phyloP scores from a whole-genome alignment of 305 asterid species.

The Withania somnifera region DNA sequence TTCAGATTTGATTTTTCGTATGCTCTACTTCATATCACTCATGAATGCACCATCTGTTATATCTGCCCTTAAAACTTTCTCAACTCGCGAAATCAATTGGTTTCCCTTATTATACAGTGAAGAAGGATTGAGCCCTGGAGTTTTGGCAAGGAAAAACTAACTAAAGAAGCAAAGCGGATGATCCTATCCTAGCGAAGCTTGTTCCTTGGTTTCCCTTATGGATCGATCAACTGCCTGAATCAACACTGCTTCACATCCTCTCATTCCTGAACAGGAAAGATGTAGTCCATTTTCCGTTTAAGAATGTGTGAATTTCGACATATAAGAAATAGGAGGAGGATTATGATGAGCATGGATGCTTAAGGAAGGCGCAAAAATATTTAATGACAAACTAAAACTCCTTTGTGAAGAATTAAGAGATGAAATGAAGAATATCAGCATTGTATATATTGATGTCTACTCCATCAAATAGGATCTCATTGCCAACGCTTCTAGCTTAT shows the following conservation, averaged over 20 bases:
- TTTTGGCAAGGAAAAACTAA: neutral
- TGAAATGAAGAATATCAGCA: neutral
- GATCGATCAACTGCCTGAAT: conserved; percentile 3
- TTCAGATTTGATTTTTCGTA: neutral
- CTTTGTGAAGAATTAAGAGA: neutral
- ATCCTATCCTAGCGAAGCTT: no score
- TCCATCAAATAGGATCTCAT: conserved; percentile 10
- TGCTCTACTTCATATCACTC: neutral
- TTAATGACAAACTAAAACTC: neutral
- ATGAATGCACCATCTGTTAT: no score
- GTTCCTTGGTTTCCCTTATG: neutral
- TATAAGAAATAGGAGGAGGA: neutral
- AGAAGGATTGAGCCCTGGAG: neutral
- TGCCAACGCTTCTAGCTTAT: neutral
- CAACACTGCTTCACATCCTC: neutral
- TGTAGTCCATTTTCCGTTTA: no score
- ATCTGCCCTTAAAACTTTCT: neutral
- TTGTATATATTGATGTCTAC: conserved; percentile 8
- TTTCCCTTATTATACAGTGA: neutral
- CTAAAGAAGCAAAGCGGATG: no score
- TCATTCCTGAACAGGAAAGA: conserved; percentile 1
- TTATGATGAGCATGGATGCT: conserved; percentile 6
- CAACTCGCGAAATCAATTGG: no score
- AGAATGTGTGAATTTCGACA: no score
- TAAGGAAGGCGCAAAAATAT: conserved; percentile 7